Conservation (phyloP, 495 filamentous ascomycete genomes). For the Talaromyces wortmannii region DNA sequence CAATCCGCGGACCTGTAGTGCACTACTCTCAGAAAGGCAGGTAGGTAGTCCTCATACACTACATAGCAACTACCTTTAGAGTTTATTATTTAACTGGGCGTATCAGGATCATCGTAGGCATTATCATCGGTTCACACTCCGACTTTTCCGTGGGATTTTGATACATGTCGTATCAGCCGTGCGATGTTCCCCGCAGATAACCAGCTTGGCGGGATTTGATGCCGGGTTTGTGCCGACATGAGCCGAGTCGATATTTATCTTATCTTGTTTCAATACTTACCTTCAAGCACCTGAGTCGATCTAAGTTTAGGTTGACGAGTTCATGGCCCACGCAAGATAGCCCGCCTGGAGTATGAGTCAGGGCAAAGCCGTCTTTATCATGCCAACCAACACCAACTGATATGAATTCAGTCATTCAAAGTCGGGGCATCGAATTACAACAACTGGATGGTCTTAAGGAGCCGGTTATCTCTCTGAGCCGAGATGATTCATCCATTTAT, state of each 20-base stretch:
- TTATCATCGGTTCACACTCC: background rate
- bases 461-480: background rate
- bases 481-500: background rate
- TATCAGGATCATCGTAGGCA: background rate
- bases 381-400: background rate
- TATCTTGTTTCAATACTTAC: background rate
- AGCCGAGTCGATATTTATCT: background rate
- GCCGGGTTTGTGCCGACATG: background rate
- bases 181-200: background rate
- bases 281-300: background rate
- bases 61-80: background rate
- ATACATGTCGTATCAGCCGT: background rate
- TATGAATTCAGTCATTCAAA: background rate
- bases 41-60: background rate
- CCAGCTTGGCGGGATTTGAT: background rate
- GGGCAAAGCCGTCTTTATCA: background rate
- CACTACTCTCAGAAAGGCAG: background rate
- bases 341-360: background rate
- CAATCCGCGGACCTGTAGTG: background rate
- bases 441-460: background rate
- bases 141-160: background rate
- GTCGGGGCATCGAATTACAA: background rate
- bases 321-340: background rate
- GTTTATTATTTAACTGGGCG: background rate
- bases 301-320: background rate